Evolutionary conservation across 768 basidiomycete species (phyloP), one percentile per base, ranked within the genome.

Genomic region (Russula foetens): DNA sequence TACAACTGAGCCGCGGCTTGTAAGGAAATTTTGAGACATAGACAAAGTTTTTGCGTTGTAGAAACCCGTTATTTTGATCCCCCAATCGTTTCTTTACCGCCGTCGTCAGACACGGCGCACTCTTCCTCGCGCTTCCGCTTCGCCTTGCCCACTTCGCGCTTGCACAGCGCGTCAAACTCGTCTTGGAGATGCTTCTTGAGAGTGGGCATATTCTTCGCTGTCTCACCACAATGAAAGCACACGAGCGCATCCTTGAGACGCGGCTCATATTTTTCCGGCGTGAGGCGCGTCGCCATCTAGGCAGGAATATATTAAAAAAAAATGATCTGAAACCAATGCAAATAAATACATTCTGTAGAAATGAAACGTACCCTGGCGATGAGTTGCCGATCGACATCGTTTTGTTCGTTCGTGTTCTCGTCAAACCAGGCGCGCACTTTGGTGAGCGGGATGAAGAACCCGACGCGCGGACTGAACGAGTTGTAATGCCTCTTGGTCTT

Each of bases 401-500:
- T 35, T 35, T 35, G 8, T 12, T 35, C 35, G 5, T 33, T 9
- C 31, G 5, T 9, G 4, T 33, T 9, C 31, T 33, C 31, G 9
- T 48, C 41, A 61, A 90, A 86, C 92, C 92, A 93, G 2, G 80
- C 77, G 46, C 90, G 74, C n/a, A 96, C 86, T 11, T 91, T 84
- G 53, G 84, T 77, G 19, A 94, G 73, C 62, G 84, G 81, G 3
- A 95, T 68, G 73, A 96, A 95, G 74, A 92, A 96, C 1, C 90
- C 92, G 21, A 81, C 76, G 50, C 82, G 81, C 0, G 93, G 93
- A 67, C 89, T 86, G 73, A 95, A 97, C 6, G 90, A 88, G 68
- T 95, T 94, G 73, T 92, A 90, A 66, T 97, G 94, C 68, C 87
- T 90, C 76, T 96, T 97, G 57, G 77, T 81, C 74, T 94, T 96